These are phyloP conservation scores for Quercus tomentella DNA, from an alignment of 331 rosid genomes.

Conservation along the genomic window DNA sequence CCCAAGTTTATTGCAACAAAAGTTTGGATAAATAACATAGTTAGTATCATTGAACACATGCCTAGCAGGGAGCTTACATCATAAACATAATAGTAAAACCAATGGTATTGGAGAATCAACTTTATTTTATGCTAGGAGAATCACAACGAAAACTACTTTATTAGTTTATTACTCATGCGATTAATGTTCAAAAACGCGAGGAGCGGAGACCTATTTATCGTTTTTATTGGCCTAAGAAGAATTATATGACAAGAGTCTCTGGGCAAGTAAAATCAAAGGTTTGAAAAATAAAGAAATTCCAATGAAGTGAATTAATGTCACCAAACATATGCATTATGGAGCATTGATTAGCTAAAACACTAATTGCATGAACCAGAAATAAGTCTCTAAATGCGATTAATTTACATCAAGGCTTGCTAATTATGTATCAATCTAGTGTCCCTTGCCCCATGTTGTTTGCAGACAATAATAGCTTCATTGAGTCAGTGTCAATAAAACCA, in stretches of 20 bases:
- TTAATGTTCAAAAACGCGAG: not conserved
- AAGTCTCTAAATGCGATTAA: not conserved
- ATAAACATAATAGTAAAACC: not conserved
- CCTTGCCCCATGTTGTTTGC: too few relatives aligned
- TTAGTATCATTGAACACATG: not conserved
- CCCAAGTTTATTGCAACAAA: not conserved
- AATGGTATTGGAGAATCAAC: not conserved
- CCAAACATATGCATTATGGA: not conserved
- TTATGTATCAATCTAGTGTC: too few relatives aligned
- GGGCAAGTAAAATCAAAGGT: too few relatives aligned
- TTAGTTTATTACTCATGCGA: not conserved
- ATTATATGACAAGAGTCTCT: not conserved
- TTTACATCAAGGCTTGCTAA: not conserved
- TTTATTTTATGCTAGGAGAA: not conserved
- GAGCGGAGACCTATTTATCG: not conserved
- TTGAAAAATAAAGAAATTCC: too few relatives aligned
- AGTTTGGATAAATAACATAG: not conserved
- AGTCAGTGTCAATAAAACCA: not conserved
- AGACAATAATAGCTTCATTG: not conserved
- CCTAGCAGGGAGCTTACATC: not conserved
- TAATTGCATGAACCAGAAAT: not conserved
- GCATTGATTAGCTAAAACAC: not conserved
- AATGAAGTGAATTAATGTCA: too few relatives aligned
- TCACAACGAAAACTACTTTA: not conserved
- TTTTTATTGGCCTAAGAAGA: not conserved